These are phyloP conservation scores for Pulchroboletus neoregius DNA, from an alignment of 1,284 basidiomycete genomes.

Conservation along the genomic window DNA sequence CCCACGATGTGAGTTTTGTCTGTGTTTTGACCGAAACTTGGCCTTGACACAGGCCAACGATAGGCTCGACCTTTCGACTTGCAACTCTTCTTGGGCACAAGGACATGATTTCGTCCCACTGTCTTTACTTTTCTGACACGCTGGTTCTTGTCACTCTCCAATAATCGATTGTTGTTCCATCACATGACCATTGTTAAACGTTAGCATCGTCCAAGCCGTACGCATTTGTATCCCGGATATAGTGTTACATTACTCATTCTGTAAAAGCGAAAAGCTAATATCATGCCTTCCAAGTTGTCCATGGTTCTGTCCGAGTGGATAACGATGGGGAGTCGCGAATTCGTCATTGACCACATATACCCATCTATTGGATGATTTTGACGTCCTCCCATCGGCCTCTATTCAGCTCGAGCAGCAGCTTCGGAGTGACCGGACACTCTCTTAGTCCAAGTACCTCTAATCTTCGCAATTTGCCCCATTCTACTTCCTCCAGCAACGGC, in stretches of 20 bases:
- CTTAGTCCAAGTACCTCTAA: constrained; percentile 53
- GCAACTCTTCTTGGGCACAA: constrained; percentile 45
- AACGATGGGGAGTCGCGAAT: background rate
- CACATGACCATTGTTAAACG: constrained; percentile 8
- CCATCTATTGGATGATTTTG: constrained; percentile 40
- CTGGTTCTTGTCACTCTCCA: background rate
- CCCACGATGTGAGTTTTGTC: constrained; percentile 21
- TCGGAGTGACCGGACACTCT: constrained; percentile 43
- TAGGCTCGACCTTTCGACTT: constrained; percentile 48
- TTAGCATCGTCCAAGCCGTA: constrained; percentile 19
- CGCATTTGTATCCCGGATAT: constrained; percentile 17
- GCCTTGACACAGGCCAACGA: background rate
- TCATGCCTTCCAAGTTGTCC: background rate
- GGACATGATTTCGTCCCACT: constrained; percentile 28
- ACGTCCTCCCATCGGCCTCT: constrained; percentile 62
- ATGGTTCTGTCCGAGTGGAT: background rate
- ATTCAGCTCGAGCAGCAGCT: constrained; percentile 46
- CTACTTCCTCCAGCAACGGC: constrained; percentile 45
- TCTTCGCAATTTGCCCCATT: constrained; percentile 52
- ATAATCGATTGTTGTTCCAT: constrained; percentile 11
- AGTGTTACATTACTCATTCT: constrained; percentile 24
- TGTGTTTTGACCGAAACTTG: background rate
- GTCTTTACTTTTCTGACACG: constrained; percentile 1
- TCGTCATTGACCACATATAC: background rate
- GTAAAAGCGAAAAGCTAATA: constrained; percentile 7